Evolutionary conservation across 2,329 filamentous ascomycete species (phyloP).

Genomic region (Verticillium dahliae): DNA sequence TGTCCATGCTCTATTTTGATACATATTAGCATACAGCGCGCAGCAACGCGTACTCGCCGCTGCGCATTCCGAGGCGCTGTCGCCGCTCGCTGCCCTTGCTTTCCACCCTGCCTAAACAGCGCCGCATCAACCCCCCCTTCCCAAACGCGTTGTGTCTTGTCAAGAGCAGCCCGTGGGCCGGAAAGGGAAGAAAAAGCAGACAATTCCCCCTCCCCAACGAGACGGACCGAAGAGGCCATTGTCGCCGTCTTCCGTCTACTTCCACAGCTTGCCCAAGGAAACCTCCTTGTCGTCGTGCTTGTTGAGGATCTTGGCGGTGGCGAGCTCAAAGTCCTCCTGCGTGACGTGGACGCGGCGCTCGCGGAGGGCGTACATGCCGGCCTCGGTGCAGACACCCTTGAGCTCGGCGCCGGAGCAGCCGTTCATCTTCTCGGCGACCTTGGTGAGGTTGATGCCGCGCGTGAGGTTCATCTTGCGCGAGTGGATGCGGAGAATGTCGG

Average conservation of each 20-base stretch:
- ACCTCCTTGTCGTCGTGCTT: slow-evolving; percentile 99
- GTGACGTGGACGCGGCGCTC: slow-evolving; percentile 97
- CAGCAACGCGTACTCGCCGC: neutral
- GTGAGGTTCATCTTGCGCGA: slow-evolving; percentile 98
- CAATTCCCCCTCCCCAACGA: neutral
- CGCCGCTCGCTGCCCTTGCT: neutral
- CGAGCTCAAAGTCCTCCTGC: slow-evolving; percentile 97
- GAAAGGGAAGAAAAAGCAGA: neutral
- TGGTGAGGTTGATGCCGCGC: slow-evolving; percentile 91
- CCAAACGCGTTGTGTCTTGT: neutral
- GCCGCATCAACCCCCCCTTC: slow-evolving; percentile 5
- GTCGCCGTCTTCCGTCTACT: slow-evolving; percentile 18
- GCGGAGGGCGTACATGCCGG: slow-evolving; percentile 94
- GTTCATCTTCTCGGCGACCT: slow-evolving; percentile 99
- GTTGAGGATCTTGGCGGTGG: slow-evolving; percentile 98
- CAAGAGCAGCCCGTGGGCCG: neutral
- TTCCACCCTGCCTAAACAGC: neutral
- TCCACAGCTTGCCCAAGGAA: slow-evolving; percentile 76
- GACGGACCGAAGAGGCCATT: too few species aligned
- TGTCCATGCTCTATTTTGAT: slow-evolving; percentile 4
- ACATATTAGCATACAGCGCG: slow-evolving; percentile 3
- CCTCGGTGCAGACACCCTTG: slow-evolving; percentile 98
- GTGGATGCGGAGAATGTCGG: slow-evolving; percentile 96
- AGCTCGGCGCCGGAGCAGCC: slow-evolving; percentile 95
- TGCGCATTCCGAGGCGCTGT: neutral